These are phyloP conservation scores for Lactuca saligna DNA, from an alignment of 129 eudicot species.

Conservation along the genomic window DNA sequence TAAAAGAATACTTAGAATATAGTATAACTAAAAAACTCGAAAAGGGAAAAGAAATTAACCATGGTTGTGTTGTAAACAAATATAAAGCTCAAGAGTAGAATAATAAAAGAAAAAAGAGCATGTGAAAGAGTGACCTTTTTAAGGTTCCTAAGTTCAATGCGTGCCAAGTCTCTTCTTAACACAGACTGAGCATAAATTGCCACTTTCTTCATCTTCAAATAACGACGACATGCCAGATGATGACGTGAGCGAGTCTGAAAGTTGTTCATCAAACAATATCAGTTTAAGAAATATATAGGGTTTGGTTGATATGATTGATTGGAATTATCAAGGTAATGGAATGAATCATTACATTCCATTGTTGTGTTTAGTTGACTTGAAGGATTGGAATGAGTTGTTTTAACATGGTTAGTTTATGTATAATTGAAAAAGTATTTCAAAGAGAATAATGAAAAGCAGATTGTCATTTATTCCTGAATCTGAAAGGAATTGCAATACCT, in stretches of 20 bases:
- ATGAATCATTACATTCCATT: neutral
- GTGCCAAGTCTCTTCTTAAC: constrained; percentile 55
- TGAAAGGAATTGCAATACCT: constrained; percentile 44
- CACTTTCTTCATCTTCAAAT: constrained; percentile 50
- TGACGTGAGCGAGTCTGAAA: constrained; percentile 54
- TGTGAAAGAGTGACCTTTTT: constrained; percentile 50
- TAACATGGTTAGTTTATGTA: no score
- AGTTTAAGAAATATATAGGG: neutral
- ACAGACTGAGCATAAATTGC: constrained; percentile 62
- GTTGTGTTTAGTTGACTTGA: neutral
- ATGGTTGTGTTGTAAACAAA: neutral
- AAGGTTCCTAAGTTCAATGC: constrained; percentile 57
- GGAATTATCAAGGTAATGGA: neutral
- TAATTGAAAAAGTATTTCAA: no score
- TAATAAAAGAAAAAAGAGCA: constrained; percentile 17
- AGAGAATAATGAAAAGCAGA: no score
- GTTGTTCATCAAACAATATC: constrained; percentile 10
- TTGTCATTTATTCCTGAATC: no score
- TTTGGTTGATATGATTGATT: neutral
- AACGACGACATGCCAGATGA: constrained; percentile 34
- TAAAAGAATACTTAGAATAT: constrained; percentile 6
- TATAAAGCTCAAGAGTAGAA: neutral
- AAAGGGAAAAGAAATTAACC: neutral
- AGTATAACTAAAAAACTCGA: neutral
- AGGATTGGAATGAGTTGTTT: no score